A percentile compares a stretch with the other conserved stretches of the same genome.
These are phyloP conservation scores for Climacium dendroides DNA, from an alignment of 225 moss, liverwort and hornwort genomes.

Conservation along the genomic window DNA sequence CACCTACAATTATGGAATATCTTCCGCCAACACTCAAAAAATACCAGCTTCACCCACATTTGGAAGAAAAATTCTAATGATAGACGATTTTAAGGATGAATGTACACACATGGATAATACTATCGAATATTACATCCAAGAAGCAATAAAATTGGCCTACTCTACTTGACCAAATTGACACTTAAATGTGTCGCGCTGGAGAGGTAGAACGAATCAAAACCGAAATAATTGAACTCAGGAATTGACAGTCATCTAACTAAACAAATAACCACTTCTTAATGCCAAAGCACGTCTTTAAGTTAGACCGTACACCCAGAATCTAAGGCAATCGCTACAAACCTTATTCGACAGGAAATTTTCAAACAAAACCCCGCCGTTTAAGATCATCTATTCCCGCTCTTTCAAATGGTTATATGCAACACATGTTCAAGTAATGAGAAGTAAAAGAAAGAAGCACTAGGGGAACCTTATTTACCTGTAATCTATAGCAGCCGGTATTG, in stretches of 20 bases:
- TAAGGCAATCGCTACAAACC: neutral
- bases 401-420: neutral
- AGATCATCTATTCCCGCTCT: neutral
- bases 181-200: neutral
- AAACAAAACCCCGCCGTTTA: neutral
- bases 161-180: neutral
- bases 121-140: neutral
- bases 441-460: neutral
- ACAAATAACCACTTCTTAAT: neutral
- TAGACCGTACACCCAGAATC: neutral
- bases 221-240: neutral
- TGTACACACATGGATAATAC: neutral
- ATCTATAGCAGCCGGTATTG: slow-evolving; percentile 41
- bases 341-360: neutral
- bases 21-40: neutral
- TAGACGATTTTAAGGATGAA: neutral
- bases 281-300: neutral
- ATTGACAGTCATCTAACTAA: neutral
- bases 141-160: neutral
- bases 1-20: neutral
- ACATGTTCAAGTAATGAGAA: neutral
- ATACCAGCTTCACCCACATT: neutral
- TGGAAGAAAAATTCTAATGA: neutral
- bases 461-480: slow-evolving; percentile 16
- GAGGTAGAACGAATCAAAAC: neutral